Evolutionary conservation across 2,329 filamentous ascomycete species (phyloP).

Genomic region (Beauveria sp.): DNA sequence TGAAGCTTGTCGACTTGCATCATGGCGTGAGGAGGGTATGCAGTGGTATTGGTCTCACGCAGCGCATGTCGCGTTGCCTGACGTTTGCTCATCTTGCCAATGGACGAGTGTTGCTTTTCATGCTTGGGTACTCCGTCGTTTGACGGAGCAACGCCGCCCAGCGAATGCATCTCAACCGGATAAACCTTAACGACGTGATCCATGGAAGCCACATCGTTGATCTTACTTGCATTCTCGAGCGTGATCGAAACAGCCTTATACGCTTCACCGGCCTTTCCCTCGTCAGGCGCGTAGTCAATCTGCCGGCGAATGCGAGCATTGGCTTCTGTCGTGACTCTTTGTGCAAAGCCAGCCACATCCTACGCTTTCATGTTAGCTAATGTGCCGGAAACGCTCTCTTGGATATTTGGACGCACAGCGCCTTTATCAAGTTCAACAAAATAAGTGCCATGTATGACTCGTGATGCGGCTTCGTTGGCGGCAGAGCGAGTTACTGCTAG

Average conservation of each 20-base stretch:
- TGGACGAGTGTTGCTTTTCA: conserved; percentile 1
- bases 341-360: not conserved
- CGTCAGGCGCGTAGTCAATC: conserved; percentile 29
- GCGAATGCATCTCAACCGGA: conserved; percentile 31
- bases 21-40: not conserved
- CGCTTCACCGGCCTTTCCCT: conserved; percentile 25
- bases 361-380: not conserved
- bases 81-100: conserved; percentile 1
- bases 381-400: not conserved
- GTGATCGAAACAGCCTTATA: conserved; percentile 48
- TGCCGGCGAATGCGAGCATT: conserved; percentile 38
- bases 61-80: conserved; percentile 13
- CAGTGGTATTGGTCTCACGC: conserved; percentile 28
- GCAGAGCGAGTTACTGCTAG: not conserved
- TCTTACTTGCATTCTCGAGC: conserved; percentile 32
- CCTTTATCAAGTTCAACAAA: conserved; percentile 46
- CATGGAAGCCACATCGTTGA: conserved; percentile 34
- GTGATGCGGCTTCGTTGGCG: not conserved
- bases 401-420: conserved; percentile 29
- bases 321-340: conserved; percentile 19
- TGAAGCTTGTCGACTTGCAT: not conserved
- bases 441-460: conserved; percentile 37
- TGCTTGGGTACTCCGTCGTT: conserved; percentile 34
- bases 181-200: conserved; percentile 40
- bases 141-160: conserved; percentile 35